A percentile compares a stretch with the other conserved stretches of the same genome.
phyloP scores from a whole-genome alignment of 1,139 yeast species.

The Debaryomyces robertsiae region DNA sequence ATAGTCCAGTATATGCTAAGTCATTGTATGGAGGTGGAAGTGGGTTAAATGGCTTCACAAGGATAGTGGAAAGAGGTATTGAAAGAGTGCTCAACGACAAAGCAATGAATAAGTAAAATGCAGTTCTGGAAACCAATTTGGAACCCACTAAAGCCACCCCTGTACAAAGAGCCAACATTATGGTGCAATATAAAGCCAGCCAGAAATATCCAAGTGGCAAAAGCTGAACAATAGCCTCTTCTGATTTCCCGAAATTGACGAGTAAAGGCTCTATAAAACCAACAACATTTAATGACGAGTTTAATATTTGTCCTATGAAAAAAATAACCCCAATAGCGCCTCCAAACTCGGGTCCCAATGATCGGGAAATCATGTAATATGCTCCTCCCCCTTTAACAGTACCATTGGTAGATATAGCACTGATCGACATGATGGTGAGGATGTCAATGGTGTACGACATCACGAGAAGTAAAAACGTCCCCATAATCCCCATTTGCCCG shows the following conservation, averaged over 20 bases:
- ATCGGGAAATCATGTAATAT: constrained; percentile 77
- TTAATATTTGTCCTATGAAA: constrained; percentile 74
- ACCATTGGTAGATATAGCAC: constrained; percentile 82
- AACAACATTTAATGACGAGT: constrained; percentile 76
- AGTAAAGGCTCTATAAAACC: constrained; percentile 76
- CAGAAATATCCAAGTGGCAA: constrained; percentile 59
- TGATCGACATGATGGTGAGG: constrained; percentile 69
- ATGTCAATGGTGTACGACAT: constrained; percentile 68
- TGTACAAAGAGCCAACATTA: constrained; percentile 70
- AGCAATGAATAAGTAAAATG: constrained; percentile 69
- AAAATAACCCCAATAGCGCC: constrained; percentile 81
- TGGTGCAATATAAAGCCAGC: constrained; percentile 64
- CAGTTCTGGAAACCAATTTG: constrained; percentile 79
- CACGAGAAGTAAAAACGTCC: constrained; percentile 57
- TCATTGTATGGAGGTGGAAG: constrained; percentile 52
- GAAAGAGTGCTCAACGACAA: constrained; percentile 75
- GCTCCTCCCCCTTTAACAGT: constrained; percentile 87
- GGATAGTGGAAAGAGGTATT: constrained; percentile 73
- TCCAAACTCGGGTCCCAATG: constrained; percentile 82
- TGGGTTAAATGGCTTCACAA: constrained; percentile 55
- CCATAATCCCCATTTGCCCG: constrained; percentile 76
- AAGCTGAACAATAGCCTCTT: constrained; percentile 57
- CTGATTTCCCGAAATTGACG: constrained; percentile 59
- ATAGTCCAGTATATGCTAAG: constrained; percentile 68
- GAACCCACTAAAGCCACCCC: constrained; percentile 83